A percentile compares a stretch with the other conserved stretches of the same genome.
phyloP scores from a whole-genome alignment of 2,329 filamentous ascomycete genomes.

The Fusarium multiceps region DNA sequence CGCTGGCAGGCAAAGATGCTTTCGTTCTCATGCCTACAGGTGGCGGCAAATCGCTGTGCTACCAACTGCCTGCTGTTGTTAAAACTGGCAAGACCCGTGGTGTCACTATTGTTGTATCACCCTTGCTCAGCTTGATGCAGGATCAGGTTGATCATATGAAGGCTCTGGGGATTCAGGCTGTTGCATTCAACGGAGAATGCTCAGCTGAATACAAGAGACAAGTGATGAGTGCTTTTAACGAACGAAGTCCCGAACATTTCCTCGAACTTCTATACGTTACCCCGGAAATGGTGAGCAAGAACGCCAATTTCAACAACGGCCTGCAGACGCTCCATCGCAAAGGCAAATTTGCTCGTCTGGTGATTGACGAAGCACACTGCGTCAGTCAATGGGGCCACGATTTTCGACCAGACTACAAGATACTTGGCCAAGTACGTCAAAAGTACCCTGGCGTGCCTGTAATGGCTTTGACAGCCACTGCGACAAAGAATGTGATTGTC shows the following conservation, averaged over 20 bases:
- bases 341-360: conserved; percentile 83
- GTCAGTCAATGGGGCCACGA: conserved; percentile 99
- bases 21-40: conserved; percentile 99
- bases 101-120: conserved; percentile 94
- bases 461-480: conserved; percentile 95
- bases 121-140: conserved; percentile 94
- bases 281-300: conserved; percentile 95
- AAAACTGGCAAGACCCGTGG: conserved; percentile 83
- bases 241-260: conserved; percentile 75
- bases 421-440: conserved; percentile 77
- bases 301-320: conserved; percentile 71
- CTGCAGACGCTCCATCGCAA: conserved; percentile 76
- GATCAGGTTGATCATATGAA: conserved; percentile 91
- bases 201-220: conserved; percentile 69
- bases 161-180: conserved; percentile 80
- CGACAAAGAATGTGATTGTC: conserved; percentile 89
- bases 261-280: conserved; percentile 94
- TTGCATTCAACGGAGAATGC: conserved; percentile 83
- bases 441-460: conserved; percentile 84
- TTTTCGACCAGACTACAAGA: conserved; percentile 95
- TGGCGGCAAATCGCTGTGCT: conserved; percentile 95
- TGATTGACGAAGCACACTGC: conserved; percentile 99
- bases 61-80: conserved; percentile 91
- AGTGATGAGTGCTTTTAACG: conserved; percentile 73
- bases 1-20: conserved; percentile 84